Evolutionary conservation across 2,329 filamentous ascomycete genomes (phyloP).

Genomic region (Pseudocercospora eumusae): DNA sequence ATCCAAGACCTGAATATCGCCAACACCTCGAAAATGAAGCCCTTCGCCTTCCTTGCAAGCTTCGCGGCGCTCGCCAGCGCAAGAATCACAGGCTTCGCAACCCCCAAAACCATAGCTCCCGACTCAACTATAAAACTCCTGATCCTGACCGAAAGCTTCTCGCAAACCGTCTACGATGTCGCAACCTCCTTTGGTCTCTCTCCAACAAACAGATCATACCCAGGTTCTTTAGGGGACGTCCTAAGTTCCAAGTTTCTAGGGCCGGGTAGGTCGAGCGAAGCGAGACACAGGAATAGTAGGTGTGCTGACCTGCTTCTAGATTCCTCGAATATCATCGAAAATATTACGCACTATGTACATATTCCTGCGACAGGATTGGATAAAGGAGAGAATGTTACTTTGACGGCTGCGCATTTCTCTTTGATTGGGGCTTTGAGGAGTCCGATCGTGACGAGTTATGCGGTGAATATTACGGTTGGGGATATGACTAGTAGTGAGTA

Average conservation of each 20-base stretch:
- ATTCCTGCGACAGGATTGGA: slow-evolving; percentile 21
- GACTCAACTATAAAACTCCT: slow-evolving; percentile 44
- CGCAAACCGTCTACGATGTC: slow-evolving; percentile 50
- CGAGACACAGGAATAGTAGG: not conserved
- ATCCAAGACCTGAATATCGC: too few relatives aligned
- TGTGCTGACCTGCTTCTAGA: slow-evolving; percentile 12
- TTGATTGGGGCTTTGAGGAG: slow-evolving; percentile 21
- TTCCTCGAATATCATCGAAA: slow-evolving; percentile 21
- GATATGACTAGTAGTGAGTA: slow-evolving; percentile 21
- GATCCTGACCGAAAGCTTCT: slow-evolving; percentile 48
- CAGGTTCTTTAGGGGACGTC: slow-evolving; percentile 19
- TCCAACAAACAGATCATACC: not conserved
- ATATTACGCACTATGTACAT: slow-evolving; percentile 29
- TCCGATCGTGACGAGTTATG: slow-evolving; percentile 18
- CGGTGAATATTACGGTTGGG: slow-evolving; percentile 29
- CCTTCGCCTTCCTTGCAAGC: not conserved
- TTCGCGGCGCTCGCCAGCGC: slow-evolving; percentile 34
- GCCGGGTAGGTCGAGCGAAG: slow-evolving; percentile 16
- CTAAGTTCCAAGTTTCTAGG: slow-evolving; percentile 23
- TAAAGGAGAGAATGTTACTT: slow-evolving; percentile 8
- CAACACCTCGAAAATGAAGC: not conserved
- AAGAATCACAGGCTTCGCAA: slow-evolving; percentile 49
- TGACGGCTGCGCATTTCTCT: slow-evolving; percentile 26
- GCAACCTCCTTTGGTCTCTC: slow-evolving; percentile 47
- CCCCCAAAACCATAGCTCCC: slow-evolving; percentile 46